Conservation (phyloP, 2,329 filamentous ascomycete species). For the Hypoxylon sp. region DNA sequence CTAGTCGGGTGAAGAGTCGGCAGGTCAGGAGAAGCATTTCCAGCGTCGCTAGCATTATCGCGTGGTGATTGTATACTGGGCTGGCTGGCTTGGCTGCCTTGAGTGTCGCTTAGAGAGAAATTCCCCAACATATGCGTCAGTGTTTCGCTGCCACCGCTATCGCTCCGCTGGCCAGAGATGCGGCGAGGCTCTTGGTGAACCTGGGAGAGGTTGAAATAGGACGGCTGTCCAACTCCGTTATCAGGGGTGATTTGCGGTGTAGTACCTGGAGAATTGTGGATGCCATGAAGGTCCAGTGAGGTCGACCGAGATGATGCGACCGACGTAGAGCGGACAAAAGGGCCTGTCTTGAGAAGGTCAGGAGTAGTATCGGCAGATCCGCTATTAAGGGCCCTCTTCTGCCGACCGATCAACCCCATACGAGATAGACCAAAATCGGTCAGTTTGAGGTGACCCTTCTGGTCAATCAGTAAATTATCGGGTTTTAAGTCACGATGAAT, state of each 20-base stretch:
- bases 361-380: constrained; percentile 84
- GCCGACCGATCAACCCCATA: constrained; percentile 95
- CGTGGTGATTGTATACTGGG: constrained; percentile 69
- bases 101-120: constrained; percentile 77
- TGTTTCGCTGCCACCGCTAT: constrained; percentile 90
- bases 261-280: constrained; percentile 78
- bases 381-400: constrained; percentile 89
- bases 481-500: constrained; percentile 97
- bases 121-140: constrained; percentile 84
- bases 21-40: constrained; percentile 79
- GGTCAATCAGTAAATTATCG: constrained; percentile 96
- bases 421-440: constrained; percentile 97
- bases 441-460: constrained; percentile 94
- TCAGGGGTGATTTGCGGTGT: constrained; percentile 91
- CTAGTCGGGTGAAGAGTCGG: constrained; percentile 69
- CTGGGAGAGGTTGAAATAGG: constrained; percentile 85
- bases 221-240: constrained; percentile 81
- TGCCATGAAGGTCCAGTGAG: constrained; percentile 87
- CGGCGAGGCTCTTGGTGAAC: constrained; percentile 70
- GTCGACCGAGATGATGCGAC: constrained; percentile 91
- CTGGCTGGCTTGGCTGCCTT: constrained; percentile 57
- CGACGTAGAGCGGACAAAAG: constrained; percentile 87
- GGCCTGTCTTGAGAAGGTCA: constrained; percentile 90
- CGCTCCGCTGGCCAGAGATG: constrained; percentile 85
- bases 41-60: constrained; percentile 80